A percentile compares a stretch with the other conserved stretches of the same genome.
Conservation (phyloP, 345 rosid genomes). For the Lagerstroemia speciosa region DNA sequence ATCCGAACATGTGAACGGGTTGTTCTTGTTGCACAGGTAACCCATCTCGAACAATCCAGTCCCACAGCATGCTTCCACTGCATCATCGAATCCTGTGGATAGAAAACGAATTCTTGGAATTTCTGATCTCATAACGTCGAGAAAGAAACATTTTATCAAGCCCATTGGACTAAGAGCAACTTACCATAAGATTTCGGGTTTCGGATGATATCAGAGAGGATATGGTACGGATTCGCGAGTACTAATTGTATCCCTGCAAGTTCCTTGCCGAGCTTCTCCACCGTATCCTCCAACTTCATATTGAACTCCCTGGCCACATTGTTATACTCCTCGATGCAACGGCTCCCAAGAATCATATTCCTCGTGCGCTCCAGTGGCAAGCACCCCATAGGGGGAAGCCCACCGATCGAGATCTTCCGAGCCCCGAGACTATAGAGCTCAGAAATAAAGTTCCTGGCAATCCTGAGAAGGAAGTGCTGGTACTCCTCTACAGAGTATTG, state of each 20-base stretch:
- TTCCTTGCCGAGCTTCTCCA: conserved; percentile 25
- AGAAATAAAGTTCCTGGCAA: conserved; percentile 30
- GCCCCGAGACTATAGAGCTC: conserved; percentile 48
- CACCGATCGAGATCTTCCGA: conserved; percentile 40
- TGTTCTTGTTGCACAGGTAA: conserved; percentile 28
- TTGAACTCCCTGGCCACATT: conserved; percentile 39
- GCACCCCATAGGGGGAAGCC: conserved; percentile 63
- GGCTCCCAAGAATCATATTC: conserved; percentile 11
- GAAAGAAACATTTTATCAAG: no score
- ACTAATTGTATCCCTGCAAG: conserved; percentile 34
- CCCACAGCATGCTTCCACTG: conserved; percentile 51
- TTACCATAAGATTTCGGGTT: conserved; percentile 37
- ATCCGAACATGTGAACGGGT: conserved; percentile 42
- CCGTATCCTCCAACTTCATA: conserved; percentile 27
- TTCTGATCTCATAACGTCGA: no score
- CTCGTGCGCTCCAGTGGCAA: conserved; percentile 46
- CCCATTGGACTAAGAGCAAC: not conserved
- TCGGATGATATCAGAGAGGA: conserved; percentile 26
- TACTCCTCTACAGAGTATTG: conserved; percentile 34
- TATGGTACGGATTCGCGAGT: conserved; percentile 33
- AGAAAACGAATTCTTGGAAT: not conserved
- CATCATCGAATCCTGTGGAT: conserved; percentile 31
- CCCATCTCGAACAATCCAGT: conserved; percentile 67
- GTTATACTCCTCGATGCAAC: conserved; percentile 24
- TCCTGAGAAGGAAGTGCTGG: conserved; percentile 36